Conservation (phyloP, 2,329 filamentous ascomycete species). For the Colletotrichum falcatum region DNA sequence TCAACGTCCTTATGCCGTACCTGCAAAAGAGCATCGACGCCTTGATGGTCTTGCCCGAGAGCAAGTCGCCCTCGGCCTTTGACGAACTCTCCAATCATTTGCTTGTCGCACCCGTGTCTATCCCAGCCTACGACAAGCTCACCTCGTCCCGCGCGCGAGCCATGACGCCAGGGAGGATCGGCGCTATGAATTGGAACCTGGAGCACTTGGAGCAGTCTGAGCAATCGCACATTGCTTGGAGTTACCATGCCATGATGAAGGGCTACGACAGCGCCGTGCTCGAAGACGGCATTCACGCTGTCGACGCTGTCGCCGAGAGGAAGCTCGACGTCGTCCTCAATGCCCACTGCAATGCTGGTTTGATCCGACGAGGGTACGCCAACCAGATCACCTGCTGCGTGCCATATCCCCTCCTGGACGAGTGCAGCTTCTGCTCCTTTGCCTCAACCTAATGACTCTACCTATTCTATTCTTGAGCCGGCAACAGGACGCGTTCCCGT, state of each 20-base stretch:
- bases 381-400: constrained; percentile 66
- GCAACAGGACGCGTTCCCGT: constrained; percentile 42
- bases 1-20: constrained; percentile 59
- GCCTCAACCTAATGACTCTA: constrained; percentile 35
- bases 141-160: constrained; percentile 54
- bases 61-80: constrained; percentile 21
- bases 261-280: constrained; percentile 58
- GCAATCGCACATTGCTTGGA: constrained; percentile 61
- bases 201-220: constrained; percentile 54
- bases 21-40: constrained; percentile 45
- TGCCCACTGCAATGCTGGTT: constrained; percentile 62
- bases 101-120: constrained; percentile 57
- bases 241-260: constrained; percentile 62
- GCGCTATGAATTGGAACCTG: constrained; percentile 65
- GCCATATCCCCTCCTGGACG: constrained; percentile 53
- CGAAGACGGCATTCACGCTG: constrained; percentile 59
- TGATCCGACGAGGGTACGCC: constrained; percentile 51
- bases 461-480: constrained; percentile 31
- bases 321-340: constrained; percentile 65
- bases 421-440: constrained; percentile 44
- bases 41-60: constrained; percentile 41
- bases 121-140: constrained; percentile 58
- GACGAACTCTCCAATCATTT: constrained; percentile 39
- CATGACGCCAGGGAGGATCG: constrained; percentile 61
- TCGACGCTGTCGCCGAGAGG: constrained; percentile 54